Conservation (phyloP, 441 rosid genomes). For the Oxalis stricta region DNA sequence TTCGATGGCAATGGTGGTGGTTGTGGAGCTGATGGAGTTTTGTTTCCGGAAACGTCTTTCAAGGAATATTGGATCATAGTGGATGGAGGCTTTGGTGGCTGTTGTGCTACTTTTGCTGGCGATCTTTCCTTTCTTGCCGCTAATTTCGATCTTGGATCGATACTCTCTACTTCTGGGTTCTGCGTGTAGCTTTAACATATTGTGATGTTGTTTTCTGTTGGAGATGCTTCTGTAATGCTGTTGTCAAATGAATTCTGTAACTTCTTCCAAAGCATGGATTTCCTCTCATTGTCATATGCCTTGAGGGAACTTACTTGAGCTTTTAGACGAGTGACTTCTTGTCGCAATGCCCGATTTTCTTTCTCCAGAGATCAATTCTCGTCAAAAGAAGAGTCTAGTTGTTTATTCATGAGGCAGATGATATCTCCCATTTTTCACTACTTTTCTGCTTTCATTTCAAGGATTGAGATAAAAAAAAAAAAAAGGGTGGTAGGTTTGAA, state of each 20-base stretch:
- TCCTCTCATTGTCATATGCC: conserved; percentile 83
- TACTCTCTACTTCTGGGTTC: conserved; percentile 15
- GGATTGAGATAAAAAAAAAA: too few relatives aligned
- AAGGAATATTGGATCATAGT: not conserved
- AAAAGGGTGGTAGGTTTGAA: conserved; percentile 6
- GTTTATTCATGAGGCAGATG: conserved; percentile 41
- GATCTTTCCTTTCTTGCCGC: conserved; percentile 19
- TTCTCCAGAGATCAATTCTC: conserved; percentile 52
- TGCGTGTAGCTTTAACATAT: conserved; percentile 22
- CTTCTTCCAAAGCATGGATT: conserved; percentile 87
- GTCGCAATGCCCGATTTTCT: conserved; percentile 58
- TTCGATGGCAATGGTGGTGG: conserved; percentile 73
- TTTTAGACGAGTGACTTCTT: conserved; percentile 52
- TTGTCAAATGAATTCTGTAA: conserved; percentile 46
- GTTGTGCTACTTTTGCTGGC: conserved; percentile 15
- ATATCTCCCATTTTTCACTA: conserved; percentile 37
- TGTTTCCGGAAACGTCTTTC: conserved; percentile 13
- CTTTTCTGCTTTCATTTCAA: conserved; percentile 9
- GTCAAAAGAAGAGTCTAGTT: conserved; percentile 41
- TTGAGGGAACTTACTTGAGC: conserved; percentile 55
- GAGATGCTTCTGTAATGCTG: conserved; percentile 19
- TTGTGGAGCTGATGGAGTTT: conserved; percentile 66
- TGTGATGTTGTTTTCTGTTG: conserved; percentile 32
- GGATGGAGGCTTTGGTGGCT: conserved; percentile 21
- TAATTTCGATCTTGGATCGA: conserved; percentile 14